Percentiles rank a stretch among this genome's conserved stretches.
phyloP scores from a whole-genome alignment of 768 basidiomycete genomes.

The Tephrocybe sp. region DNA sequence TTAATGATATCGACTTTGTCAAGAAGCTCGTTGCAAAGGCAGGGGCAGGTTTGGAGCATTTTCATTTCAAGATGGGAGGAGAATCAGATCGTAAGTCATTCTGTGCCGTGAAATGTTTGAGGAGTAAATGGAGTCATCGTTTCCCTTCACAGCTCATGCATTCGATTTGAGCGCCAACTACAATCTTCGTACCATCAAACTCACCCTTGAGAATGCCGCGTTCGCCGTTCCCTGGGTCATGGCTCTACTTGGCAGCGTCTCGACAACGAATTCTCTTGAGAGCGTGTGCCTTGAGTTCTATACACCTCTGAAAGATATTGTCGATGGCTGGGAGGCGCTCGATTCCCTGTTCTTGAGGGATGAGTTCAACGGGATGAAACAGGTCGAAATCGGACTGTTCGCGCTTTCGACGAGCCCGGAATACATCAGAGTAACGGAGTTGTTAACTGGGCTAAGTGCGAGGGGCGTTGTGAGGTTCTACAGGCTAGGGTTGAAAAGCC shows the following conservation, averaged over 20 bases:
- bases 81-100: conserved; percentile 36
- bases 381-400: conserved; percentile 43
- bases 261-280: conserved; percentile 23
- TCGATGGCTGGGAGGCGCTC: conserved; percentile 31
- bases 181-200: conserved; percentile 35
- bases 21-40: conserved; percentile 34
- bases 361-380: conserved; percentile 26
- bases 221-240: conserved; percentile 38
- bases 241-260: conserved; percentile 30
- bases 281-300: conserved; percentile 41
- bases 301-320: conserved; percentile 35
- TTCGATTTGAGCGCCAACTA: conserved; percentile 36
- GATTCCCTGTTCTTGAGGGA: conserved; percentile 33
- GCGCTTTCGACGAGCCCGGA: conserved; percentile 32
- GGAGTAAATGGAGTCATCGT: not conserved
- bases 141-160: conserved; percentile 28
- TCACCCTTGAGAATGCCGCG: conserved; percentile 40
- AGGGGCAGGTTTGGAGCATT: conserved; percentile 37
- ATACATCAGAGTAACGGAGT: conserved; percentile 32
- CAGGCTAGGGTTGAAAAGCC: conserved; percentile 40
- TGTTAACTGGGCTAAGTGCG: conserved; percentile 26
- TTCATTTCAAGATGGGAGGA: conserved; percentile 45
- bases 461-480: conserved; percentile 36
- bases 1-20: conserved; percentile 33
- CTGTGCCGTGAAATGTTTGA: not conserved